A percentile compares a stretch with the other conserved stretches of the same genome.
These are phyloP conservation scores for Botrytis galanthina DNA, from an alignment of 2,329 filamentous ascomycete genomes.

Conservation along the genomic window DNA sequence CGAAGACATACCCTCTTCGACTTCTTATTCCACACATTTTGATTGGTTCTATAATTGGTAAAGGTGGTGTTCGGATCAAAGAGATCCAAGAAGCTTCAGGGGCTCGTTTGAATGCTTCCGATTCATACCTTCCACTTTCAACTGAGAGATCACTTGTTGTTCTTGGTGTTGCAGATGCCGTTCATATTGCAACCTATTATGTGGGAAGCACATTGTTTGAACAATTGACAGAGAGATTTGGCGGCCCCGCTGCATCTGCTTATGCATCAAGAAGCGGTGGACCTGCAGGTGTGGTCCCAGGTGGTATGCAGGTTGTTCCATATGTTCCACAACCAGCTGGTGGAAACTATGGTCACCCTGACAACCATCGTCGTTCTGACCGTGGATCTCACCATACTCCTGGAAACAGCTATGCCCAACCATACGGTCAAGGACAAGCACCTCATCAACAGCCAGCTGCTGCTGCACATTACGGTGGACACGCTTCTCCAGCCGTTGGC, in stretches of 20 bases:
- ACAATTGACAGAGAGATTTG: constrained; percentile 94
- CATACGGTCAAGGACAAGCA: constrained; percentile 52
- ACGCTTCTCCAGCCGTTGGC: constrained; percentile 52
- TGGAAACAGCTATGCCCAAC: constrained; percentile 68
- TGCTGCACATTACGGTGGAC: constrained; percentile 71
- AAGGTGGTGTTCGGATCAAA: constrained; percentile 90
- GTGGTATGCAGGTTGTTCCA: constrained; percentile 98
- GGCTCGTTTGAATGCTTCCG: constrained; percentile 92
- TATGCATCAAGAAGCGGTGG: constrained; percentile 94
- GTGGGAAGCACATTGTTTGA: constrained; percentile 97
- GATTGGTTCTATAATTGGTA: constrained; percentile 98
- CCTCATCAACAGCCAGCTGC: constrained; percentile 57
- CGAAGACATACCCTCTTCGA: constrained; percentile 95
- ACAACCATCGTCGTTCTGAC: constrained; percentile 77
- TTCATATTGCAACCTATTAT: constrained; percentile 98
- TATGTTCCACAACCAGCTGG: constrained; percentile 92
- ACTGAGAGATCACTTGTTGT: constrained; percentile 97
- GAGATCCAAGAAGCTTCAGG: constrained; percentile 98
- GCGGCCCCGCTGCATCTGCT: constrained; percentile 92
- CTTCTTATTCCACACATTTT: constrained; percentile 94
- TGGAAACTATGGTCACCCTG: constrained; percentile 87
- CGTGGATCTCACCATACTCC: constrained; percentile 72
- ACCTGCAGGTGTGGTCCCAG: constrained; percentile 88
- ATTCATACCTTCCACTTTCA: constrained; percentile 88
- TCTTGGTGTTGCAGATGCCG: constrained; percentile 94